These are phyloP conservation scores for Barnettozyma sucrosica DNA, from an alignment of 805 yeast genomes.

Conservation along the genomic window DNA sequence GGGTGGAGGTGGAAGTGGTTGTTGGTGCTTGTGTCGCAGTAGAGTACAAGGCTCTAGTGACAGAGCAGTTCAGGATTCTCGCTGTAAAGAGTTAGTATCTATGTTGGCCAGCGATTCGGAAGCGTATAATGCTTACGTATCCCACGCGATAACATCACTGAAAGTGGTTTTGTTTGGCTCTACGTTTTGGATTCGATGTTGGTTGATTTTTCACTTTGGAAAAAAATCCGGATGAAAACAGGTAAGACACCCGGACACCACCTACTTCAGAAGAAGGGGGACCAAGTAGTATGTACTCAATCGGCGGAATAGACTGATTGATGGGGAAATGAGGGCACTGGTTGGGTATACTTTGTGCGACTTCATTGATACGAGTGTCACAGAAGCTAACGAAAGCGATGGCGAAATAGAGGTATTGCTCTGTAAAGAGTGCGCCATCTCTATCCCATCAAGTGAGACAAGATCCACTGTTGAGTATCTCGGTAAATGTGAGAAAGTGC, in stretches of 20 bases:
- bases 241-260: slow-evolving; percentile 11
- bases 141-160: slow-evolving; percentile 10
- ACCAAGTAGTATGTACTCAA: no score
- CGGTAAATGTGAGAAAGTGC: background rate
- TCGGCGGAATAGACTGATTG: background rate
- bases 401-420: background rate
- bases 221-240: slow-evolving; percentile 1
- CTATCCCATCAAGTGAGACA: slow-evolving; percentile 1
- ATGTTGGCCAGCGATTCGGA: background rate
- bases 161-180: background rate
- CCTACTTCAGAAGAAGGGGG: no score
- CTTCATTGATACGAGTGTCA: slow-evolving; percentile 5
- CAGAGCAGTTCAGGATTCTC: slow-evolving; percentile 8
- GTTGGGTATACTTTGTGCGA: background rate
- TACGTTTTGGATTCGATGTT: background rate
- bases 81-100: slow-evolving; percentile 3
- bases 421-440: background rate
- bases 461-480: slow-evolving; percentile 16
- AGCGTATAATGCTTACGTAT: slow-evolving; percentile 3
- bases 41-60: slow-evolving; percentile 9
- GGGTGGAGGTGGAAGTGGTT: slow-evolving; percentile 9
- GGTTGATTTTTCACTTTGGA: slow-evolving; percentile 2
- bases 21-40: slow-evolving; percentile 4
- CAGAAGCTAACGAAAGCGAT: background rate
- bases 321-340: slow-evolving; percentile 1